Evolutionary conservation across 306 rosid species (phyloP), one percentile per base, ranked within the genome.

Genomic region (Cucumis sativus): DNA sequence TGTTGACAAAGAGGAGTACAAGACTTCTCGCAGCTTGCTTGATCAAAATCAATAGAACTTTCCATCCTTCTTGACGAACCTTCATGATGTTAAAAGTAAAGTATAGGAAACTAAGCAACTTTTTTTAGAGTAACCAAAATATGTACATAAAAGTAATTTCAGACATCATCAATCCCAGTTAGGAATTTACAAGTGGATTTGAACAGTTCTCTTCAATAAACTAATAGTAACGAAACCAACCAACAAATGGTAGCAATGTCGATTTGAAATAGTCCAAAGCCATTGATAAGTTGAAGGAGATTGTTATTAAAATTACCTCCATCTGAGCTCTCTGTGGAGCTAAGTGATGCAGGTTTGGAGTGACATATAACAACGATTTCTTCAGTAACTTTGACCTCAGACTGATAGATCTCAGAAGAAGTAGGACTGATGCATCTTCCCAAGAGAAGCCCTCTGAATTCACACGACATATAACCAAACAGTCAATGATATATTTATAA

Each of bases 61-160:
- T 91, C 98, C 76, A 81, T 89, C 85, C 98, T 91, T 85, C 98
- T 91, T 79, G 97, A 93, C 39, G 98, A 91, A 79, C 97, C 96
- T 93, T 69, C 75, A 68, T 66, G 16, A 69, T 68, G 17, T 69
- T 69, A 21, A 45, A 65, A 28, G 45, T 3, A 65, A 6, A 63
- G 20, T 62, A 37, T 37, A 8, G 25, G 72, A 65, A 65, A 12
- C 40, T 13, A 67, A 8, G 40, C 47, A 67, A 35, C 18, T 4
- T 14, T 4, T 14, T 67, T 18, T 67, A 67, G 23, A 35, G 18
- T n/a, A 18, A 68, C 54, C 54, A 18, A 68, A 45, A 28, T 70
- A 63, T 33, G 69, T 11, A 2, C 72, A 65, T 65, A 18, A 37
- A 37, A 65, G 10, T 7, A 8, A 37, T 64, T 35, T 16, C 3